phyloP scores from a whole-genome alignment of 768 basidiomycete species.

The Leccinum disarticulatum region DNA sequence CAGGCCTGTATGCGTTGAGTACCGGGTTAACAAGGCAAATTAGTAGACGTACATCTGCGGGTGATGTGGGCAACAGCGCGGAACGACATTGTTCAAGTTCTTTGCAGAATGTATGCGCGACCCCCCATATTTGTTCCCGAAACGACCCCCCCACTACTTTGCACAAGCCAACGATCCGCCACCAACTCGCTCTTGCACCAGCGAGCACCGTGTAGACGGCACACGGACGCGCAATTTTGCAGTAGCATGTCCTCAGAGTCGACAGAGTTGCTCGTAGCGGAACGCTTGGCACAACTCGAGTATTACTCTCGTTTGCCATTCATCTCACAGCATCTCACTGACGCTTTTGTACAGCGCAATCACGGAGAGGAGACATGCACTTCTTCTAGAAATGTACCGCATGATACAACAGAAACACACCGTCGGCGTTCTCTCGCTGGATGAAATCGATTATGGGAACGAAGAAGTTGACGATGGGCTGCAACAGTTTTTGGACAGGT shows the following conservation, averaged over 20 bases:
- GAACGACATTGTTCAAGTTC: constrained; percentile 13
- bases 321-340: neutral
- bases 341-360: constrained; percentile 48
- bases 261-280: constrained; percentile 37
- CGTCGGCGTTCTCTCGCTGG: constrained; percentile 38
- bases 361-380: constrained; percentile 61
- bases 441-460: constrained; percentile 34
- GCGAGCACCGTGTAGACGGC: constrained; percentile 2
- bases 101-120: neutral
- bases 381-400: constrained; percentile 69
- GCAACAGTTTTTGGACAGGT: constrained; percentile 53
- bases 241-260: constrained; percentile 26
- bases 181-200: constrained; percentile 6
- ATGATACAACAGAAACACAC: constrained; percentile 58
- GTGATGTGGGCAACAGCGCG: constrained; percentile 12
- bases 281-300: constrained; percentile 36
- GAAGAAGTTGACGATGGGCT: constrained; percentile 41
- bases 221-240: constrained; percentile 4
- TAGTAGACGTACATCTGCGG: constrained; percentile 25
- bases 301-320: constrained; percentile 7
- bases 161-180: neutral
- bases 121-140: neutral
- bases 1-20: constrained; percentile 32
- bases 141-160: constrained; percentile 4
- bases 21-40: neutral